Percentiles rank a stretch among this genome's conserved stretches.
These are phyloP conservation scores for Boletus reticulatus DNA, from an alignment of 768 basidiomycete genomes.

Conservation along the genomic window DNA sequence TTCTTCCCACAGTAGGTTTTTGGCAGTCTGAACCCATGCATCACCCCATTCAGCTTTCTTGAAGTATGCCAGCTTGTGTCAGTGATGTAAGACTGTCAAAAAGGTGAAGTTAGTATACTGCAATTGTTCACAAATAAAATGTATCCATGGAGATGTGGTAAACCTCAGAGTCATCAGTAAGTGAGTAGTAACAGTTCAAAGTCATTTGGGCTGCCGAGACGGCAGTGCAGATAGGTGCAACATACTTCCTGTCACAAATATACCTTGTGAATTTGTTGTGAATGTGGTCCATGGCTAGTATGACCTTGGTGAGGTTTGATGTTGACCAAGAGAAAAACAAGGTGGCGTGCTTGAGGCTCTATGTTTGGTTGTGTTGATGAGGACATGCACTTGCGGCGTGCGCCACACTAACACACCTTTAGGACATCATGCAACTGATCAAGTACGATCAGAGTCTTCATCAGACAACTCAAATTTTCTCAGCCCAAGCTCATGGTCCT, in stretches of 20 bases:
- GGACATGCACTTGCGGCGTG: no score
- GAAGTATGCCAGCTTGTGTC: background rate
- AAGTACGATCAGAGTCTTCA: background rate
- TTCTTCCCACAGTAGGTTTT: no score
- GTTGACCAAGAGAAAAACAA: background rate
- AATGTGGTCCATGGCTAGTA: background rate
- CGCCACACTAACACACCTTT: background rate
- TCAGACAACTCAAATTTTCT: background rate
- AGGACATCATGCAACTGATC: background rate
- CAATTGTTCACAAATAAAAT: no score
- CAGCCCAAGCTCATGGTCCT: background rate
- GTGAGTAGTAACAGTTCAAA: background rate
- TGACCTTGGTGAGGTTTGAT: background rate
- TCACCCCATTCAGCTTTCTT: background rate
- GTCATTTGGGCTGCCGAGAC: background rate
- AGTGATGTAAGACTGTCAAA: background rate
- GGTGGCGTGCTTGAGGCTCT: background rate
- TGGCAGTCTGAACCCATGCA: no score
- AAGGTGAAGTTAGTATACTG: no score
- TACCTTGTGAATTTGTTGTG: background rate
- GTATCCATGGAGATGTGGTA: background rate
- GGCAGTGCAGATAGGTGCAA: background rate
- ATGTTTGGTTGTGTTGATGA: background rate
- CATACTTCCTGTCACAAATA: background rate
- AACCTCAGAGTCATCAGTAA: background rate